Percentiles rank a stretch among this genome's conserved stretches.
phyloP scores from a whole-genome alignment of 352 stramenopile genomes.

The Phytophthora agathidicida region DNA sequence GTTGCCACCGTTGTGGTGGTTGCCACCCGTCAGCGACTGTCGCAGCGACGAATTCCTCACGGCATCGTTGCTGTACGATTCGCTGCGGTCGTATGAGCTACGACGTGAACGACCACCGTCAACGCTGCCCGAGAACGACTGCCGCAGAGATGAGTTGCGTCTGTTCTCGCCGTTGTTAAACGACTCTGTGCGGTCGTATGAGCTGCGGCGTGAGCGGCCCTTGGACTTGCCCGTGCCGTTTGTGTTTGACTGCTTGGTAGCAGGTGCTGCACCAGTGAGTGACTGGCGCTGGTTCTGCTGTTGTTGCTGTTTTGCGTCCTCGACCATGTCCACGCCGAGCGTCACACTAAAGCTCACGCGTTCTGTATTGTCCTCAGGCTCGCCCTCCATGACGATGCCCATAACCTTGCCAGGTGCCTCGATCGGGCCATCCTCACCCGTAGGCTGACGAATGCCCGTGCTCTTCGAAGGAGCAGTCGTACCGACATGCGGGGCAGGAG shows the following conservation, averaged over 20 bases:
- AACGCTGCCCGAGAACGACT: slow-evolving; percentile 42
- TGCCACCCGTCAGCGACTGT: slow-evolving; percentile 44
- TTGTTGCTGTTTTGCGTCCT: slow-evolving; percentile 73
- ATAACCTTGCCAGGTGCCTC: slow-evolving; percentile 80
- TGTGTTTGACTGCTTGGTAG: slow-evolving; percentile 29
- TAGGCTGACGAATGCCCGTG: slow-evolving; percentile 69
- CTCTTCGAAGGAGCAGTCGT: slow-evolving; percentile 22
- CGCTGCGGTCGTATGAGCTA: slow-evolving; percentile 60
- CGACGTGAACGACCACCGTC: slow-evolving; percentile 39
- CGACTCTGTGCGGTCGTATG: slow-evolving; percentile 57
- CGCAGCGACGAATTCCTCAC: slow-evolving; percentile 44
- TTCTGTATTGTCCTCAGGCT: slow-evolving; percentile 57
- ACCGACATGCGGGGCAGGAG: slow-evolving; percentile 14
- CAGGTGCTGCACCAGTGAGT: slow-evolving; percentile 40
- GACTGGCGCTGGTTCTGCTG: slow-evolving; percentile 53
- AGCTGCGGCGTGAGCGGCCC: slow-evolving; percentile 49
- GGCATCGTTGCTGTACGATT: slow-evolving; percentile 32
- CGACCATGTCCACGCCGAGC: slow-evolving; percentile 64
- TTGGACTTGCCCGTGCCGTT: slow-evolving; percentile 41
- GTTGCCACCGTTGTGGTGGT: slow-evolving; percentile 42
- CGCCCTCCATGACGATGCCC: slow-evolving; percentile 69
- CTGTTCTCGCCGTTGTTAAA: slow-evolving; percentile 40
- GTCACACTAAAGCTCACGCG: slow-evolving; percentile 88
- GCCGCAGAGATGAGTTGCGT: slow-evolving; percentile 38
- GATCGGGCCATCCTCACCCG: slow-evolving; percentile 75